Evolutionary conservation across 2,329 filamentous ascomycete genomes (phyloP).

Genomic region (Teratosphaeria destructans): DNA sequence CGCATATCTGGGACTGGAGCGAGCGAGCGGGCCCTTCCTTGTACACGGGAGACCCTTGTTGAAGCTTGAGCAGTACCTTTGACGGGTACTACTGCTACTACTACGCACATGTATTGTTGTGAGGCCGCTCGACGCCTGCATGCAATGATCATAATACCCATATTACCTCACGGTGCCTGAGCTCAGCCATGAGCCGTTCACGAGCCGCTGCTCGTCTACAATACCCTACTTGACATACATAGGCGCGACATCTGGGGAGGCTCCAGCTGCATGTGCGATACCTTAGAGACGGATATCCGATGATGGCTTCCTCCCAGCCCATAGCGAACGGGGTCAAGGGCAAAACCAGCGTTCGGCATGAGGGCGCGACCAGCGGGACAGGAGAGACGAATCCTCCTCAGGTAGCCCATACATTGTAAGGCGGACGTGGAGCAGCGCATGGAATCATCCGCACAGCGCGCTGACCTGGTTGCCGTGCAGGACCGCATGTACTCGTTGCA

Average conservation of each 20-base stretch:
- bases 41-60: background rate
- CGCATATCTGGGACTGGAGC: too few relatives aligned
- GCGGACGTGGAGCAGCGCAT: background rate
- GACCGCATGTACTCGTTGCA: conserved; percentile 62
- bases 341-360: conserved; percentile 19
- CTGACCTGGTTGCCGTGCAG: background rate
- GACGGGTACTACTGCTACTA: background rate
- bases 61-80: background rate
- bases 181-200: background rate
- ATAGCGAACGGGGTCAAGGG: background rate
- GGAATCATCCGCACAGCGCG: background rate
- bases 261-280: background rate
- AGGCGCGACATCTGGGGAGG: background rate
- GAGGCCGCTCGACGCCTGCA: background rate
- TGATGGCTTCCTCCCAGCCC: background rate
- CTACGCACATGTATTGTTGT: background rate
- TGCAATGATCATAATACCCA: background rate
- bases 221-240: background rate
- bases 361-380: conserved; percentile 7
- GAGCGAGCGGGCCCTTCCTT: too few relatives aligned
- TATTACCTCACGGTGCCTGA: background rate
- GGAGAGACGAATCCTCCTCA: conserved; percentile 36
- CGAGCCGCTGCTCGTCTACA: background rate
- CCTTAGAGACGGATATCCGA: background rate
- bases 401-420: conserved; percentile 59